Base-by-base conservation (phyloP, 768 basidiomycete species). In the Galerina sulciceps region DNA sequence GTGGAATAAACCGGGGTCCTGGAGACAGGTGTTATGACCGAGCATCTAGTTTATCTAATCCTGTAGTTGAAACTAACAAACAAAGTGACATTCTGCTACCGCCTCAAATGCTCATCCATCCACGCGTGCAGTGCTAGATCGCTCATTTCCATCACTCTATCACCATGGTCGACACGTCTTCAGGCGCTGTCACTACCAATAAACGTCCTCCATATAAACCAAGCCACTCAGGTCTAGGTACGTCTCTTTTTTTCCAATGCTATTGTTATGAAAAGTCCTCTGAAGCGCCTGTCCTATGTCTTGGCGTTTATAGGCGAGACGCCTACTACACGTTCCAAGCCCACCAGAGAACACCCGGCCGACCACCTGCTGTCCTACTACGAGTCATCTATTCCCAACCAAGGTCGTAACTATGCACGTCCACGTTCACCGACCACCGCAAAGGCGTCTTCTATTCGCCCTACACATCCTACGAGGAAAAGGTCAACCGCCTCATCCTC, bases 331-430 rank as follows among this genome's bases (percentile, higher is more conserved):
- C 62, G 66, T 44, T 55, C 59, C 37, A 64, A 61, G 53, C 65
- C 64, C 4, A 59, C 51, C 47, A 69, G 55, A 31, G 65, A 71
- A 20, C 46, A 62, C 43, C 58, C 67, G 1, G 26, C 26, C 8
- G 69, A 71, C 58, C 50, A 66, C 31, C 57, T 71, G 1, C 62
- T 67, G 18, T 69, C 67, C 44, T 71, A 69, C 68, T 86, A 85
- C 73, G 79, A 85, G 65, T 85, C 86, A 8, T 73, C 83, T 57
- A 73, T 81, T 55, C 79, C 85, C 23, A 74, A 74, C 60, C 64
- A 75, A 59, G 70, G 67, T 26, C 68, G 60, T 53, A 55, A 56
- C 55, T 67, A 75, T 59, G 58, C 64, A 41, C 66, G 58, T 22
- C 47, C 65, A 45, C 41, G 26, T 31, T 31, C 62, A 49, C 47